Evolutionary conservation across 2,329 filamentous ascomycete species (phyloP).

Genomic region (Aspergillus aculeatinus): DNA sequence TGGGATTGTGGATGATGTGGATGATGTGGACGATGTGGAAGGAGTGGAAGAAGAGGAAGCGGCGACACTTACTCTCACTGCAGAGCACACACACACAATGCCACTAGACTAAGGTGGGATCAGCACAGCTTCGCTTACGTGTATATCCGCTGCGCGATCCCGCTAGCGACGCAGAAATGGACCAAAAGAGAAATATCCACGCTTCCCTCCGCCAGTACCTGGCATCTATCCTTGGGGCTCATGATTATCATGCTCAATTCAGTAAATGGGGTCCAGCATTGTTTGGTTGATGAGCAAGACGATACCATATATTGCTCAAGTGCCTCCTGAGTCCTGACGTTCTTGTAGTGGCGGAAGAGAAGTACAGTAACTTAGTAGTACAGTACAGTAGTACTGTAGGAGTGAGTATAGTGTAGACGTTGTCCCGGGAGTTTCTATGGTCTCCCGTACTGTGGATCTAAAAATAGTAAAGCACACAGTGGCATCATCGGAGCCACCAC

Average conservation of each 20-base stretch:
- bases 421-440: too few species aligned
- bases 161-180: constrained; percentile 13
- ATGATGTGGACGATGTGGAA: not conserved
- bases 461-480: not conserved
- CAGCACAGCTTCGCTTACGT: constrained; percentile 16
- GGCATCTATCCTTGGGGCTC: not conserved
- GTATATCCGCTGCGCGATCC: constrained; percentile 16
- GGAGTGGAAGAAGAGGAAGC: too few species aligned
- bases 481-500: not conserved
- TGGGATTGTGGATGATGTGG: not conserved
- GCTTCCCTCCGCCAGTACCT: constrained; percentile 4
- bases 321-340: not conserved
- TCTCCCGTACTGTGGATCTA: not conserved
- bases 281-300: not conserved
- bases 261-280: not conserved
- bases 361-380: too few species aligned
- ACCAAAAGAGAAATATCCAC: constrained; percentile 21
- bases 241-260: not conserved
- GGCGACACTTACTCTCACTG: too few species aligned
- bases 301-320: not conserved
- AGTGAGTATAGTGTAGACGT: too few species aligned
- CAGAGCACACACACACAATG: not conserved
- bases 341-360: too few species aligned
- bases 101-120: not conserved
- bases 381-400: too few species aligned